These are phyloP conservation scores for Lipomyces mesembrius DNA, from an alignment of 805 yeast species.

Conservation along the genomic window DNA sequence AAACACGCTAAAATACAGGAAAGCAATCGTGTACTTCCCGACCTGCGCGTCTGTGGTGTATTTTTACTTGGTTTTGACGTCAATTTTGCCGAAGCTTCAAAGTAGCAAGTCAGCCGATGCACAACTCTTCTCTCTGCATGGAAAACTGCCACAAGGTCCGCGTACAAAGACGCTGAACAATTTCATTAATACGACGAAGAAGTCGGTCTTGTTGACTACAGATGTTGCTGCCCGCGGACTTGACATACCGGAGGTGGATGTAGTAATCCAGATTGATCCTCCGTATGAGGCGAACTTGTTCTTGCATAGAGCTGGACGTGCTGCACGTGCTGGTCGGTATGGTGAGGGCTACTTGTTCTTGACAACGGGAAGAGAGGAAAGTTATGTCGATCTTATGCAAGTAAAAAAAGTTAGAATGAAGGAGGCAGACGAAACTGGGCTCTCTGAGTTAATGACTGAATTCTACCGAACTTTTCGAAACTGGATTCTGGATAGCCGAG, in stretches of 20 bases:
- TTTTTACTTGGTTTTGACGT: conserved; percentile 58
- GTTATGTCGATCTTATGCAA: conserved; percentile 75
- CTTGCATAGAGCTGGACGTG: conserved; percentile 91
- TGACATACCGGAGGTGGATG: conserved; percentile 92
- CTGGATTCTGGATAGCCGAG: conserved; percentile 75
- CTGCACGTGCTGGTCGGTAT: conserved; percentile 85
- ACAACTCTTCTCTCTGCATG: conserved; percentile 78
- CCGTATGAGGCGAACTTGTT: conserved; percentile 93
- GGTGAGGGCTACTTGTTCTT: conserved; percentile 82
- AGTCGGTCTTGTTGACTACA: conserved; percentile 75
- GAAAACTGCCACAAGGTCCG: conserved; percentile 81
- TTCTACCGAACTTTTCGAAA: conserved; percentile 43
- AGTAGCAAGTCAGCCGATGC: conserved; percentile 42
- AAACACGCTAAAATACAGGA: conserved; percentile 62
- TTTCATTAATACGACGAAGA: conserved; percentile 54
- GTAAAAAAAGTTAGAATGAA: conserved; percentile 66
- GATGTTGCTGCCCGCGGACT: conserved; percentile 99
- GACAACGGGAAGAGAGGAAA: conserved; percentile 76
- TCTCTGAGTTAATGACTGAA: conserved; percentile 9
- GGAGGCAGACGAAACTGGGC: conserved; percentile 42
- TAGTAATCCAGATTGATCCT: conserved; percentile 92
- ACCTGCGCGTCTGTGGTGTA: conserved; percentile 84
- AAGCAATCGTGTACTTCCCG: conserved; percentile 89
- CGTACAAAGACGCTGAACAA: conserved; percentile 70
- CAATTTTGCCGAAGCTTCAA: conserved; percentile 32